These are phyloP conservation scores for Leishmania gerbilli DNA, from an alignment of 208 protist genomes.

Conservation along the genomic window DNA sequence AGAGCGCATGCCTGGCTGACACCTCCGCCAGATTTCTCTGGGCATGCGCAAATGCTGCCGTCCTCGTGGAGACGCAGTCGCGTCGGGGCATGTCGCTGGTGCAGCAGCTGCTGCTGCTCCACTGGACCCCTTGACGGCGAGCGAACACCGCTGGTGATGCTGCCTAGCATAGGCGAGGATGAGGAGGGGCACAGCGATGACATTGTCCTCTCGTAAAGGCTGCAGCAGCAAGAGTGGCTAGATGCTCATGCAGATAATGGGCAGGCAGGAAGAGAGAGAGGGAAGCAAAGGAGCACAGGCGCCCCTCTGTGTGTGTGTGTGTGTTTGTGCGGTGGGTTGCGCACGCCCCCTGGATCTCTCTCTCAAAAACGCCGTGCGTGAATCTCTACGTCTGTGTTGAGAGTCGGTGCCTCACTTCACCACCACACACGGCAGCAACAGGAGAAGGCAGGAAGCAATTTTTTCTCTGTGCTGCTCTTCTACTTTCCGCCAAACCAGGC, in stretches of 20 bases:
- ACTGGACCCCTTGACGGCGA: background rate
- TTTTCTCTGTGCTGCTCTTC: background rate
- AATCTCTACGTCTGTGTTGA: background rate
- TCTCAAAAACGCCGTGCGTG: background rate
- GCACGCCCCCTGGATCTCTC: background rate
- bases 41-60: background rate
- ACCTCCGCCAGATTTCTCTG: too few relatives aligned
- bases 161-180: background rate
- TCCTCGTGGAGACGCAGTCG: background rate
- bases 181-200: background rate
- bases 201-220: background rate
- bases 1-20: background rate
- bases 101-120: background rate
- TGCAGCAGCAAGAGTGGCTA: background rate
- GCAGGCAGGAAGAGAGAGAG: too few relatives aligned
- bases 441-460: background rate
- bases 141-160: background rate
- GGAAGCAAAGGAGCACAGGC: background rate
- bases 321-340: background rate
- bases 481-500: background rate
- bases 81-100: background rate
- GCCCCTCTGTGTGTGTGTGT: background rate
- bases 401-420: background rate
- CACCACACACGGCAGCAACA: background rate
- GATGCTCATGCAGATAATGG: background rate